phyloP scores from a whole-genome alignment of 2,329 filamentous ascomycete genomes.

The Colletotrichum liriopes region DNA sequence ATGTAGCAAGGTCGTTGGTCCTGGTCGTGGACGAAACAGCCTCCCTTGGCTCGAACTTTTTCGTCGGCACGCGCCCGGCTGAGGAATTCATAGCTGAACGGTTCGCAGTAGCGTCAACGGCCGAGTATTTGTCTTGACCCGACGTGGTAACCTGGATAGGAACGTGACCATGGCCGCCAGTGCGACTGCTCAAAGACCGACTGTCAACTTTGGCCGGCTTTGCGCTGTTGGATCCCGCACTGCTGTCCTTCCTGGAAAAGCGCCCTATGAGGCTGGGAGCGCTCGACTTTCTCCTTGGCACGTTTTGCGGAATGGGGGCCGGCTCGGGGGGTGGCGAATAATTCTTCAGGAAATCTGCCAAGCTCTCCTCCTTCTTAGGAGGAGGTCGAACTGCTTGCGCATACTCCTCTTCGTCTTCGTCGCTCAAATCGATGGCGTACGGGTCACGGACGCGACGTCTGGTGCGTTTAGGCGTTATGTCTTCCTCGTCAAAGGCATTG shows the following conservation, averaged over 20 bases:
- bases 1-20: constrained; percentile 81
- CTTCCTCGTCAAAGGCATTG: constrained; percentile 64
- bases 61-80: constrained; percentile 66
- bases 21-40: constrained; percentile 59
- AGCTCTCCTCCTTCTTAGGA: constrained; percentile 73
- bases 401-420: constrained; percentile 74
- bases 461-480: constrained; percentile 79
- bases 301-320: constrained; percentile 51
- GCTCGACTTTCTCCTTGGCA: constrained; percentile 76
- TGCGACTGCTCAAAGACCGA: constrained; percentile 59
- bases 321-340: constrained; percentile 75
- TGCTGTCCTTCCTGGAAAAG: constrained; percentile 61
- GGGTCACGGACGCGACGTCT: constrained; percentile 87
- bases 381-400: constrained; percentile 57
- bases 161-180: constrained; percentile 61
- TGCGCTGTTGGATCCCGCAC: constrained; percentile 47
- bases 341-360: constrained; percentile 82
- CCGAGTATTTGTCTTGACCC: constrained; percentile 60
- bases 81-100: constrained; percentile 46
- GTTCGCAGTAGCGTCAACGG: constrained; percentile 47
- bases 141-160: constrained; percentile 69
- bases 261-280: constrained; percentile 74
- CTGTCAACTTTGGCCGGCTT: constrained; percentile 50
- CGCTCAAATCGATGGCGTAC: constrained; percentile 90
- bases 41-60: constrained; percentile 72